Percentiles rank a stretch among this genome's conserved stretches.
phyloP scores from a whole-genome alignment of 225 moss, liverwort and hornwort species.

The Pleurozium schreberi region DNA sequence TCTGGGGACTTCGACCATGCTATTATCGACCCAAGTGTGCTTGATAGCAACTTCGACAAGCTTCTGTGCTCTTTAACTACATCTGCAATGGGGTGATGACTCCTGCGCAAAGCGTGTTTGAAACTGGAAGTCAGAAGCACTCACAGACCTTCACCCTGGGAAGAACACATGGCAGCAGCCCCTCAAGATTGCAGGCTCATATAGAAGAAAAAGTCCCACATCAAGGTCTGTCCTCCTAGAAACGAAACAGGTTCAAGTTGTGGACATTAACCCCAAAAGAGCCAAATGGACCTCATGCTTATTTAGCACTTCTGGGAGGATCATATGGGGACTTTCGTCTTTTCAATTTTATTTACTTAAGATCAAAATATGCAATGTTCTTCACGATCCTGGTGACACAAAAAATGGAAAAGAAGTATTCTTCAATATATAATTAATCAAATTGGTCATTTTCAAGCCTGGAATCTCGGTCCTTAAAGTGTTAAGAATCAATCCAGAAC shows the following conservation, averaged over 20 bases:
- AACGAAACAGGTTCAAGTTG: background rate
- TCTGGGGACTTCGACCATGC: slow-evolving; percentile 59
- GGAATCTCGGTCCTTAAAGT: background rate
- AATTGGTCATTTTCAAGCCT: background rate
- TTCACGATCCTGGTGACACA: background rate
- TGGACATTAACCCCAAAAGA: background rate
- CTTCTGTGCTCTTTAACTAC: slow-evolving; percentile 86
- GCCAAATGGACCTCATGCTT: background rate
- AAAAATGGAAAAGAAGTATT: background rate
- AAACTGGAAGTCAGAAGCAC: background rate
- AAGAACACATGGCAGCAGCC: background rate
- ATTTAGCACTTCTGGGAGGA: background rate
- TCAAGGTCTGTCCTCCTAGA: background rate
- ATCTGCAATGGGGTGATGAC: slow-evolving; percentile 65
- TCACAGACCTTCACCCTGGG: background rate
- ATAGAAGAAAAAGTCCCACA: background rate
- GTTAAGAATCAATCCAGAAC: background rate
- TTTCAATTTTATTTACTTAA: background rate
- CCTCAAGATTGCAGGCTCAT: background rate
- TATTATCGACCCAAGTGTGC: slow-evolving; percentile 67
- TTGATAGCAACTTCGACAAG: slow-evolving; percentile 67
- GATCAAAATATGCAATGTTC: background rate
- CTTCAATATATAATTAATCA: background rate
- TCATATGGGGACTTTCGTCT: background rate
- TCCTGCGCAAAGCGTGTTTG: slow-evolving; percentile 29